Base-by-base conservation (phyloP, 2,329 filamentous ascomycete genomes). In the Pseudogymnoascus sp. region DNA sequence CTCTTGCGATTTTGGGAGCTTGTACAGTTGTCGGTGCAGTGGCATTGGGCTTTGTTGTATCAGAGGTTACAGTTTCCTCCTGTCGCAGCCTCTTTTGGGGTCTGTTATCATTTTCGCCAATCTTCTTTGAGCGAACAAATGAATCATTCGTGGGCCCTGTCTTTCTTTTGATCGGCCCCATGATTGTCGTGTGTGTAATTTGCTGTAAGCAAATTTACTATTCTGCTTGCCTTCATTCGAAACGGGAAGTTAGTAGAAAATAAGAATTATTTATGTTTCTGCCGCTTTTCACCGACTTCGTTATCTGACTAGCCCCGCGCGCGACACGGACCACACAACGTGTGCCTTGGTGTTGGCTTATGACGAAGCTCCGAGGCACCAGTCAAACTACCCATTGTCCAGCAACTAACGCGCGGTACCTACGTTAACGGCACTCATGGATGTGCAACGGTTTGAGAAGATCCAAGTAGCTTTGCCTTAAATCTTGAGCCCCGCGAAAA, bases 91-190 rank as follows among this genome's bases (percentile, higher is more conserved):
- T 66, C 64, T 72, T 72, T 48, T 67, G 65, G 33, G 70, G 69
- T 55, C 69, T 67, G 61, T 62, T 64, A 10, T 71, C 68, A 52
- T 65, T 65, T 18, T 65, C 64, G 15, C 58, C 58, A 27, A 61
- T 31, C 55, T 71, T 71, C 61, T 67, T 67, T 7, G 71, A 68
- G 35, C 71, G 67, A 40, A 67, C 67, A 61, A 72, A 72, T 8
- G 68, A 71, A 39, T 72, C 70, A 59, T 72, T 72, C 18, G 70
- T 72, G 15, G 71, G 71, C 7, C 66, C 69, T 29, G 25, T 65
- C 65, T 72, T 73, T 61, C 66, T 72, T 29, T 72, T 70, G 37
- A 72, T 67, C 60, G 71, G 68, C 35, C 69, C 71, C 72, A 74
- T 74, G 18, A 35, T 58, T 29, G 31, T 55, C 61, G 60, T 15